A percentile compares a stretch with the other conserved stretches of the same genome.
phyloP scores from a whole-genome alignment of 352 stramenopile species.

The Phytophthora rubi region DNA sequence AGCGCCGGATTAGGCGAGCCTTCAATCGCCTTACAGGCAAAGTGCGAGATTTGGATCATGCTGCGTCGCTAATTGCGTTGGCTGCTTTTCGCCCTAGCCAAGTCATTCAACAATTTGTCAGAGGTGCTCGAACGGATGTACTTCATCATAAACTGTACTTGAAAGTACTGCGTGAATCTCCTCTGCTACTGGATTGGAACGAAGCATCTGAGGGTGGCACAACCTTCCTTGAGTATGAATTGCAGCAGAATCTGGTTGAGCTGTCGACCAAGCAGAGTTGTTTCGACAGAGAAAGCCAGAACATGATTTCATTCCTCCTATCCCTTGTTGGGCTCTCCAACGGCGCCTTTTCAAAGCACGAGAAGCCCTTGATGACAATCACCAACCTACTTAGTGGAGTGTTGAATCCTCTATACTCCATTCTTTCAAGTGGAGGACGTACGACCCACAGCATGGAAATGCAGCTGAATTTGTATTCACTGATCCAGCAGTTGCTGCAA shows the following conservation, averaged over 20 bases:
- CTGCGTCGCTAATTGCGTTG: slow-evolving; percentile 26
- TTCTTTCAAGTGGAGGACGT: background rate
- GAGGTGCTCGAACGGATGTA: slow-evolving; percentile 17
- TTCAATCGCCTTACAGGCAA: slow-evolving; percentile 50
- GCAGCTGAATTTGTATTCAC: slow-evolving; percentile 24
- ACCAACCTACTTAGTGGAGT: slow-evolving; percentile 20
- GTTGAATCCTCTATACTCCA: slow-evolving; percentile 21
- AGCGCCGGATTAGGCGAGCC: slow-evolving; percentile 26
- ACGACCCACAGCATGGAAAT: background rate
- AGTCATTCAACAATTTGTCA: slow-evolving; percentile 37
- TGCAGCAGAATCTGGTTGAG: slow-evolving; percentile 31
- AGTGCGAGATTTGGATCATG: slow-evolving; percentile 10
- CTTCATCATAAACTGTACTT: slow-evolving; percentile 37
- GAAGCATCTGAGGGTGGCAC: background rate
- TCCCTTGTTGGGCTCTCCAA: slow-evolving; percentile 25
- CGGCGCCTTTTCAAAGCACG: background rate
- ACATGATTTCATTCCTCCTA: slow-evolving; percentile 35
- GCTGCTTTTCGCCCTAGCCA: slow-evolving; percentile 39
- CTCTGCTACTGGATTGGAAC: slow-evolving; percentile 44
- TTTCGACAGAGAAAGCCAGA: slow-evolving; percentile 39
- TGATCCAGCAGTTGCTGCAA: slow-evolving; percentile 24
- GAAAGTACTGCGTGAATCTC: slow-evolving; percentile 29
- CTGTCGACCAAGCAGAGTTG: slow-evolving; percentile 22
- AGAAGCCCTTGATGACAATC: slow-evolving; percentile 11
- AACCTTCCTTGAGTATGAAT: slow-evolving; percentile 28